Evolutionary conservation across 768 basidiomycete genomes (phyloP), one percentile per base, ranked within the genome.

Genomic region (Leccinum longicurvipes): DNA sequence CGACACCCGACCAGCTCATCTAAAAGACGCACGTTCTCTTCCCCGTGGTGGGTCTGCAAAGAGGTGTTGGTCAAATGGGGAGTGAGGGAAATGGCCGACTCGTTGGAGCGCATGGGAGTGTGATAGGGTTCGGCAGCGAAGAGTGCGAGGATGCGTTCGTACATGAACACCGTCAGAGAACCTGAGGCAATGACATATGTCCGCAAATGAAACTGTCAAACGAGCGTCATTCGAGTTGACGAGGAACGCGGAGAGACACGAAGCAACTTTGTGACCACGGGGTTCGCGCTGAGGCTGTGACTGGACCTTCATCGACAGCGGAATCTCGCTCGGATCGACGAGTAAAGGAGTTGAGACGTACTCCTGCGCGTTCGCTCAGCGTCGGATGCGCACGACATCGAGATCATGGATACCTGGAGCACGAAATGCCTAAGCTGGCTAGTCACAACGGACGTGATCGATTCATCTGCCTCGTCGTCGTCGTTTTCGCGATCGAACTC

Each of bases 381-480:
- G 44, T 28, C 19, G 41, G 41, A 51, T 58, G 27, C 34, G 44
- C 21, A 48, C 17, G 49, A n/a, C 34, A 50, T 54, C 31, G 53
- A 50, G 14, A 56, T 55, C 17, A 25, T 14, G 15, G 44, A 49
- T 59, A 93, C 96, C 84, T 98, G 97, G 34, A 98, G 84, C 17
- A 99, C 93, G 71, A 98, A 99, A 71, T 98, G 92, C 24, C 96
- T 82, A 44, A 99, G 77, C 62, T 97, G 96, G 10, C 91, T 93
- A 12, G 86, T 88, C 52, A 84, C 78, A 4, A 98, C 82, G 7
- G 84, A 77, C 0, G 84, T 88, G 23, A 68, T 72, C 6, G 52
- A 50, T 34, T 72, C 70, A 24, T 73, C 75, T 6, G 75, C 76
- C 2, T 79, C 79, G 3, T 82, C 80, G 1, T 82, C 80, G 2